phyloP scores from a whole-genome alignment of 2,329 filamentous ascomycete species.

The Arthroderma uncinatum region DNA sequence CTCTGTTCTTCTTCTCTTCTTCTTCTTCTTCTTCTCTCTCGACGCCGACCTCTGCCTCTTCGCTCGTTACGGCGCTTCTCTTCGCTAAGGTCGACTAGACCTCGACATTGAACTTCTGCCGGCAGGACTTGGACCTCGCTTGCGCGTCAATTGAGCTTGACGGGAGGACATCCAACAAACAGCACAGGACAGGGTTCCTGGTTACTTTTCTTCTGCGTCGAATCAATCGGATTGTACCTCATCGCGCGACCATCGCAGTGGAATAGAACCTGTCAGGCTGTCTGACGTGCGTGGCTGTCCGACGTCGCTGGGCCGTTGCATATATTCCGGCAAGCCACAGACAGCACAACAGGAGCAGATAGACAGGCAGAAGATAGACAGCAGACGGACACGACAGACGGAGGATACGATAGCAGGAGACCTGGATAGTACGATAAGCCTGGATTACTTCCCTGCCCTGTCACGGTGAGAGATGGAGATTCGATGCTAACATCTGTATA shows the following conservation, averaged over 20 bases:
- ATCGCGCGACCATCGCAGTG: conserved; percentile 1
- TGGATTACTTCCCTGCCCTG: too few relatives aligned
- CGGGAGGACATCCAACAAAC: neutral
- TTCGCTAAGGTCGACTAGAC: neutral
- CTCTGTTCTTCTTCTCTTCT: neutral
- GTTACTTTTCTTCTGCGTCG: neutral
- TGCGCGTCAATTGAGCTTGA: neutral
- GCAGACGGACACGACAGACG: neutral
- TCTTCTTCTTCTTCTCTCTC: neutral
- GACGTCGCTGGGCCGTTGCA: neutral
- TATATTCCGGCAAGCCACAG: neutral
- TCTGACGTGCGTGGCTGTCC: neutral
- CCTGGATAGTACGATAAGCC: too few relatives aligned
- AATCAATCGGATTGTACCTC: neutral
- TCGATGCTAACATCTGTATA: too few relatives aligned
- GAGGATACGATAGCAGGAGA: too few relatives aligned
- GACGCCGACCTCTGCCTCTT: neutral
- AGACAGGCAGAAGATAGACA: neutral
- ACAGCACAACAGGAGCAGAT: neutral
- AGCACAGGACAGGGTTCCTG: neutral
- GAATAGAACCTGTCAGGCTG: neutral
- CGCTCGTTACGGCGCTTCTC: neutral
- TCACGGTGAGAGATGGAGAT: too few relatives aligned
- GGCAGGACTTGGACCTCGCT: neutral
- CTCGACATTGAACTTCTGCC: neutral